Evolutionary conservation across 805 yeast genomes (phyloP).

Genomic region (Lipomyces starkeyi): DNA sequence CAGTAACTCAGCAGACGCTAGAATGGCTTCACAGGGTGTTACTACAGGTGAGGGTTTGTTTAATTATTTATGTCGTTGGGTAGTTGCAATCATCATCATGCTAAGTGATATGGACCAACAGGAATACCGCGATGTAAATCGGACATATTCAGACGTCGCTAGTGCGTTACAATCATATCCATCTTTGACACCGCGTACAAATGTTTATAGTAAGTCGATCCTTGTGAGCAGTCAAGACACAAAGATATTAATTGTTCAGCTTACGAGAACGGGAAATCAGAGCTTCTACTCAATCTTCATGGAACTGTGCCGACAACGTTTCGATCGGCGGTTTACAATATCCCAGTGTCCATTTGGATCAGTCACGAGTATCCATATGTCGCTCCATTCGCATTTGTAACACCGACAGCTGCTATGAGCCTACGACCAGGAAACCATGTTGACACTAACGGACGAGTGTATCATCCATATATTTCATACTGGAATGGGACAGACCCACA

Average conservation of each 20-base stretch:
- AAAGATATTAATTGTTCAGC: conserved; percentile 41
- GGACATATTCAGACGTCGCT: conserved; percentile 64
- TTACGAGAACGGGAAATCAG: conserved; percentile 61
- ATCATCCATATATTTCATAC: conserved; percentile 67
- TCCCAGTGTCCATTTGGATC: conserved; percentile 76
- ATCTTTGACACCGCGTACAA: conserved; percentile 71
- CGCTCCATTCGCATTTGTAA: conserved; percentile 70
- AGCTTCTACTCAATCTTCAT: conserved; percentile 64
- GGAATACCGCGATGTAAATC: conserved; percentile 35
- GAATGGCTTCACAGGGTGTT: conserved; percentile 66
- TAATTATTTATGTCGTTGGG: neutral
- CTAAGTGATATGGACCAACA: neutral
- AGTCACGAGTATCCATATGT: conserved; percentile 72
- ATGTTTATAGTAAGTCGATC: conserved; percentile 52
- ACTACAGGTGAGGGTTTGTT: conserved; percentile 50
- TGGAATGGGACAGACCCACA: conserved; percentile 55
- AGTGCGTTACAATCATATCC: conserved; percentile 58
- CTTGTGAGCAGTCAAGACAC: neutral
- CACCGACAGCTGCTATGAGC: conserved; percentile 56
- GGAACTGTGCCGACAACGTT: conserved; percentile 58
- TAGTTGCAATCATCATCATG: neutral
- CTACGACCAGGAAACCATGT: conserved; percentile 67
- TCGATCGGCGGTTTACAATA: conserved; percentile 46
- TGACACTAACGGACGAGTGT: conserved; percentile 73
- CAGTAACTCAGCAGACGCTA: conserved; percentile 52